Evolutionary conservation across 306 rosid genomes (phyloP).

Genomic region (Luffa acutangula): DNA sequence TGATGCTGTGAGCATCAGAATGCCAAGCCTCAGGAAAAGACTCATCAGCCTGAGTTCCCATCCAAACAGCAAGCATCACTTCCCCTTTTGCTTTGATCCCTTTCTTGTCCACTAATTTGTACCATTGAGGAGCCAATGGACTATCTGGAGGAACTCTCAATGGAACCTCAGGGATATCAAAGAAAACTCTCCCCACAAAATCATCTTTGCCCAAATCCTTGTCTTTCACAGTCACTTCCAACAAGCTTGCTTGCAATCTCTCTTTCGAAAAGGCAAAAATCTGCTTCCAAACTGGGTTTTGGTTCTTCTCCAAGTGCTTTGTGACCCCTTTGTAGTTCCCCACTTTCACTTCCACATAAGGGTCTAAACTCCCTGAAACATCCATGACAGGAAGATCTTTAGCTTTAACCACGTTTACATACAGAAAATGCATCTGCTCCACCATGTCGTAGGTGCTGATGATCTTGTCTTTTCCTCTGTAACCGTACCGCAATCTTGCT

Average conservation of each 20-base stretch:
- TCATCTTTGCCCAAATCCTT: slow-evolving; percentile 83
- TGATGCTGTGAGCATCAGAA: slow-evolving; percentile 73
- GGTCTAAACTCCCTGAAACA: slow-evolving; percentile 81
- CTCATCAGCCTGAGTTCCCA: slow-evolving; percentile 97
- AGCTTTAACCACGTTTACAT: slow-evolving; percentile 84
- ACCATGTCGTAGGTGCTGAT: slow-evolving; percentile 82
- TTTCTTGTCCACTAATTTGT: slow-evolving; percentile 56
- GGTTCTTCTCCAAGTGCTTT: slow-evolving; percentile 74
- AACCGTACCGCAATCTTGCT: slow-evolving; percentile 36
- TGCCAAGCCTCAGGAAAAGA: slow-evolving; percentile 96
- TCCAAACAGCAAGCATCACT: slow-evolving; percentile 93
- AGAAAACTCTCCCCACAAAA: slow-evolving; percentile 55
- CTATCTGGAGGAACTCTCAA: slow-evolving; percentile 79
- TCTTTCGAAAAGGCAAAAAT: slow-evolving; percentile 81
- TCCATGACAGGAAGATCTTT: slow-evolving; percentile 88
- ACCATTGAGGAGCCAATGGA: slow-evolving; percentile 98
- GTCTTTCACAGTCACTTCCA: slow-evolving; percentile 76
- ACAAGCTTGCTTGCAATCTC: slow-evolving; percentile 52
- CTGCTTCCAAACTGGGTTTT: slow-evolving; percentile 79
- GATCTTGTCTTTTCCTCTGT: slow-evolving; percentile 52
- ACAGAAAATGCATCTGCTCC: slow-evolving; percentile 82
- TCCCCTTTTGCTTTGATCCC: slow-evolving; percentile 56
- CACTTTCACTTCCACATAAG: slow-evolving; percentile 83
- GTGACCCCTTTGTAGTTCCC: slow-evolving; percentile 85
- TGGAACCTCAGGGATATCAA: slow-evolving; percentile 67